Base-by-base conservation (phyloP, 306 rosid genomes). In the Prunus davidiana region DNA sequence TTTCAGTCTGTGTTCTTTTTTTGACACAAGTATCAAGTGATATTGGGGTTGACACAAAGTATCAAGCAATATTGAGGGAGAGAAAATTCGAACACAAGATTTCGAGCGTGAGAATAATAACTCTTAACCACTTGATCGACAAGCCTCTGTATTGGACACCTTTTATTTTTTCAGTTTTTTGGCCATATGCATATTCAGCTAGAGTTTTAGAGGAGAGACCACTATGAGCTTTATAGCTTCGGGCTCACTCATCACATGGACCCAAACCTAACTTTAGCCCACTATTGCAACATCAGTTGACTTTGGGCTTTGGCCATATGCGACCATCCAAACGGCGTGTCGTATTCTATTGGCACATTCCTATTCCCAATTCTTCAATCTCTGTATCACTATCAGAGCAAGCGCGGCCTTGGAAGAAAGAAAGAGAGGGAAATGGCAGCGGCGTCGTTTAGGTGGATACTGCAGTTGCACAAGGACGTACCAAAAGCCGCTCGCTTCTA, bases 401-500 rank as follows among this genome's bases (percentile, higher is more conserved):
- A 0, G 38, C 38, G 46, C 55, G 43, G 9, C 43, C 9, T 38
- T 6, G 43, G 43, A 38, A 73, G 27, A 18, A 38, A 73, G 27
- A 18, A 3, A 54, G n/a, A n/a, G 12, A 43, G 49, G 22, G 46
- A 77, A 67, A 86, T 88, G 79, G 93, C 93, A 71, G 75, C 64
- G 62, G 93, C 86, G 72, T 92, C 97, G 43, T 90, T 95, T 74
- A 78, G 93, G 72, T 95, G 97, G 97, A 73, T 92, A 51, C 81
- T 92, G 65, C 98, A 94, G 80, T 71, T 89, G 57, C 98, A 89
- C 85, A 92, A 78, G 66, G 97, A 95, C 78, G 97, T 95, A 64
- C 97, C 97, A 10, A 89, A 89, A 84, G 98, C 93, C 2, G 96
- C 97, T 52, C 83, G 85, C 38, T 90, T 92, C 81, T 90, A 92